These are phyloP conservation scores for Vanilla planifolia DNA, from an alignment of 106 monocot genomes.

Conservation along the genomic window DNA sequence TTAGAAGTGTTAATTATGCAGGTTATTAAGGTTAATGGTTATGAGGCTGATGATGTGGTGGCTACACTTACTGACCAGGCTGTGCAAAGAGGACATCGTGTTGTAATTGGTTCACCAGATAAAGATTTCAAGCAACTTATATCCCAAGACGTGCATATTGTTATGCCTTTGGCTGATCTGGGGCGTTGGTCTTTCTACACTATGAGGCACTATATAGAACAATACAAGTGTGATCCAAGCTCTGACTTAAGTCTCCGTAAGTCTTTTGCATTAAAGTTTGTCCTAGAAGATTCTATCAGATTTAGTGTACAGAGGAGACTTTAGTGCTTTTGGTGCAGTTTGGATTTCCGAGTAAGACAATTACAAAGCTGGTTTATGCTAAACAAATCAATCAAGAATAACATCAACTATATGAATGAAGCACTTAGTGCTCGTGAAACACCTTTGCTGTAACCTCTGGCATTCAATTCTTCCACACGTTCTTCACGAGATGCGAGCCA, in stretches of 20 bases:
- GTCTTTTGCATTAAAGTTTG: no score
- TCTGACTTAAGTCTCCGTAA: conserved; percentile 94
- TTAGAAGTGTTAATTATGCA: conserved; percentile 32
- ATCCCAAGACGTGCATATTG: conserved; percentile 82
- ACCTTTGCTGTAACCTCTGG: no score
- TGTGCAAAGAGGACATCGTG: conserved; percentile 53
- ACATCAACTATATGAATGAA: no score
- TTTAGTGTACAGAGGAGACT: no score
- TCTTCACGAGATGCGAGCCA: no score
- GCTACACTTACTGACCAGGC: conserved; percentile 84
- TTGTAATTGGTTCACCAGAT: conserved; percentile 94
- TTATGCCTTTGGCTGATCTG: conserved; percentile 88
- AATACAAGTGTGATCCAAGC: conserved; percentile 75
- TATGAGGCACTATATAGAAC: conserved; percentile 74
- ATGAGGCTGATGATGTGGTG: conserved; percentile 94
- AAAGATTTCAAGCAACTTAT: conserved; percentile 99
- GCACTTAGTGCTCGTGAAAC: no score
- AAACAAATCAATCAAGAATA: no score
- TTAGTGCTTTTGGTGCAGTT: no score
- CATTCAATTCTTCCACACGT: no score
- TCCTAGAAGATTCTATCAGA: no score
- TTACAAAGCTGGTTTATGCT: no score
- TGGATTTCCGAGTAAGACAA: no score
- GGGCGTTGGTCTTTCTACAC: conserved; percentile 92
- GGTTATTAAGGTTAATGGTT: conserved; percentile 78